Base-by-base conservation (phyloP, 2,329 filamentous ascomycete species). In the Nemania abortiva region DNA sequence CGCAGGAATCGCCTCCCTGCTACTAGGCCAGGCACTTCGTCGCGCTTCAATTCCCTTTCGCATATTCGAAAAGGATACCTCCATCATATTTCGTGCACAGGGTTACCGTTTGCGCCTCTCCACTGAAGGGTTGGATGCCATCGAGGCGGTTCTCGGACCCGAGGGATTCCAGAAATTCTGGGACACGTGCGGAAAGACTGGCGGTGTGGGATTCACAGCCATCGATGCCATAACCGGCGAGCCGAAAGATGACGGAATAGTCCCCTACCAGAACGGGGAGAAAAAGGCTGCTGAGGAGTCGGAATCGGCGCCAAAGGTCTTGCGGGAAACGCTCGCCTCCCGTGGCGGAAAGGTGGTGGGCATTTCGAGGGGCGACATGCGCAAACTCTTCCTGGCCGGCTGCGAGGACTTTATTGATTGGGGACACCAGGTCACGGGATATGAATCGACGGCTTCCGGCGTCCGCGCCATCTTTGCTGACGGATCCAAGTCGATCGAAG, bases 291-390 rank as follows among this genome's bases (percentile, higher is more conserved):
- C 1, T 45, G 54, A 79, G 27, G 42, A 58, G 10, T 65, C 72
- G 39, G 71, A 39, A 15, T 22, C 39, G 2, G 42, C 27, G 56
- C 10, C n/a, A 13, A 62, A 60, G 13, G 20, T 45, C 15, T 9
- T 59, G 31, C 55, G 55, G 29, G 79, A 81, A 70, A 77, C 74
- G 1, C 79, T 90, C 34, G 66, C 77, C 0, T 89, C 86, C 18
- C 83, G 88, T 22, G 87, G 81, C 47, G 87, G 86, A 5, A 89
- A 90, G 75, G 82, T 88, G 9, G 83, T 91, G 0, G 89, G 89
- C 0, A 89, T 91, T 49, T 84, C 88, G 0, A 80, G 89, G 5
- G 89, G 89, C 4, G 88, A 90, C 42, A 91, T 91, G 89, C 83
- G 89, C 2, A 82, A 78, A 55, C 70, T 88, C 5, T 91, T 91